phyloP scores from a whole-genome alignment of 306 rosid species.

The Echinosophora koreensis region DNA sequence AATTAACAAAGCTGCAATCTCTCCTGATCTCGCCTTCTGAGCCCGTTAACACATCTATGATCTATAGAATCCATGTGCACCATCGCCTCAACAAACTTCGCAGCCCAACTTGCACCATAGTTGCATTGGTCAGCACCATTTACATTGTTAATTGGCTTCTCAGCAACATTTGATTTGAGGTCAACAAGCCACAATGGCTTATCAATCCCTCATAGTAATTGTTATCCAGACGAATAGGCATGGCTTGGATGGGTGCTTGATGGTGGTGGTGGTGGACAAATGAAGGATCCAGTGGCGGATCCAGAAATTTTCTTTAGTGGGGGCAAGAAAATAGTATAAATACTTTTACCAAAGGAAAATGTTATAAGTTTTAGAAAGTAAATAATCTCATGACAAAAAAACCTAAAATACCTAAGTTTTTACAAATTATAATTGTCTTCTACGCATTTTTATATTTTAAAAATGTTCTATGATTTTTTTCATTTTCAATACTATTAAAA shows the following conservation, averaged over 20 bases:
- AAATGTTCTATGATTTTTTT: too few relatives aligned
- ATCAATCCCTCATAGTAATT: constrained; percentile 34
- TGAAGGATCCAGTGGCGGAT: too few relatives aligned
- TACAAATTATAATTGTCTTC: too few relatives aligned
- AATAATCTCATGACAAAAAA: too few relatives aligned
- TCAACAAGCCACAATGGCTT: constrained; percentile 45
- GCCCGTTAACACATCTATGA: constrained; percentile 43
- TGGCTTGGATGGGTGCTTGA: background rate
- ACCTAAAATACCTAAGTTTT: too few relatives aligned
- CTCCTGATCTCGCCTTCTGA: constrained; percentile 50
- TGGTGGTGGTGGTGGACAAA: constrained; percentile 29
- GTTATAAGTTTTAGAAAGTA: too few relatives aligned
- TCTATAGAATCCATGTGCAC: constrained; percentile 50
- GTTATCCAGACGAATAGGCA: constrained; percentile 45
- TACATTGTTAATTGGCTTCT: constrained; percentile 16
- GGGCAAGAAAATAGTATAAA: too few relatives aligned
- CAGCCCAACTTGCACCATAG: constrained; percentile 40
- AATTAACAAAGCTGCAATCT: constrained; percentile 41
- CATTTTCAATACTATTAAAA: too few relatives aligned
- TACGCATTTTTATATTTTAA: too few relatives aligned
- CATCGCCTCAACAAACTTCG: constrained; percentile 45
- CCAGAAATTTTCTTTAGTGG: too few relatives aligned
- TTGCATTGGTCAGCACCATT: constrained; percentile 41
- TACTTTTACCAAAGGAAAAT: too few relatives aligned
- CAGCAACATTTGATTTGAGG: constrained; percentile 40